Evolutionary conservation across 106 monocot species (phyloP).

Genomic region (Platanthera guangdongensis): DNA sequence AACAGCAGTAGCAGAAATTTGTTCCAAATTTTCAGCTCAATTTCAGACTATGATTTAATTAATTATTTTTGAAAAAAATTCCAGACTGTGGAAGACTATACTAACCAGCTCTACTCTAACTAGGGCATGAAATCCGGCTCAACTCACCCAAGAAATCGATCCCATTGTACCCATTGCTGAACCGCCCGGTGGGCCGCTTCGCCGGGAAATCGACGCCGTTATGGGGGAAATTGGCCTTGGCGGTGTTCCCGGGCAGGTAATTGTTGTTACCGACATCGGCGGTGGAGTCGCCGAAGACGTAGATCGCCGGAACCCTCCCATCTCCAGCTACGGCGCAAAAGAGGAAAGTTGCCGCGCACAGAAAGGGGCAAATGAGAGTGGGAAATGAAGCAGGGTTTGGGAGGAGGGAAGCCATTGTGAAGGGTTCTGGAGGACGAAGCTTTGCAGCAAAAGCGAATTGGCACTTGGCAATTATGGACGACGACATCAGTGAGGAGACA

Average conservation of each 20-base stretch:
- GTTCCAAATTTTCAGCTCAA: not conserved
- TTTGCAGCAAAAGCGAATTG: not conserved
- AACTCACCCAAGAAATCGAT: constrained; percentile 50
- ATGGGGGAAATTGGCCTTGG: constrained; percentile 59
- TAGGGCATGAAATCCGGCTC: not conserved
- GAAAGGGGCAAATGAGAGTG: not conserved
- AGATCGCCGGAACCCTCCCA: constrained; percentile 35
- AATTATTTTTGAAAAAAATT: too few relatives aligned
- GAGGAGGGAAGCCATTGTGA: not conserved
- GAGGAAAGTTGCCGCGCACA: not conserved
- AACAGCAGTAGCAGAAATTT: not conserved
- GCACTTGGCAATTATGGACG: not conserved
- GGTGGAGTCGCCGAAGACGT: constrained; percentile 68
- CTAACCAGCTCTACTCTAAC: too few relatives aligned
- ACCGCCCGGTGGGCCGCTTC: constrained; percentile 49
- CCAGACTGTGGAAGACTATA: too few relatives aligned
- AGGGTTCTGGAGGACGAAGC: too few relatives aligned
- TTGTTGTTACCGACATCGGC: constrained; percentile 79
- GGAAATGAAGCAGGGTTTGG: not conserved
- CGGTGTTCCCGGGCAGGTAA: constrained; percentile 21
- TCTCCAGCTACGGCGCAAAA: not conserved
- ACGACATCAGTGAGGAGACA: not conserved
- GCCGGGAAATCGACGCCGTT: constrained; percentile 60
- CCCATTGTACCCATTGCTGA: constrained; percentile 70
- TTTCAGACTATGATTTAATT: too few relatives aligned